Evolutionary conservation across 2,329 filamentous ascomycete species (phyloP).

Genomic region (Pyricularia grisea): DNA sequence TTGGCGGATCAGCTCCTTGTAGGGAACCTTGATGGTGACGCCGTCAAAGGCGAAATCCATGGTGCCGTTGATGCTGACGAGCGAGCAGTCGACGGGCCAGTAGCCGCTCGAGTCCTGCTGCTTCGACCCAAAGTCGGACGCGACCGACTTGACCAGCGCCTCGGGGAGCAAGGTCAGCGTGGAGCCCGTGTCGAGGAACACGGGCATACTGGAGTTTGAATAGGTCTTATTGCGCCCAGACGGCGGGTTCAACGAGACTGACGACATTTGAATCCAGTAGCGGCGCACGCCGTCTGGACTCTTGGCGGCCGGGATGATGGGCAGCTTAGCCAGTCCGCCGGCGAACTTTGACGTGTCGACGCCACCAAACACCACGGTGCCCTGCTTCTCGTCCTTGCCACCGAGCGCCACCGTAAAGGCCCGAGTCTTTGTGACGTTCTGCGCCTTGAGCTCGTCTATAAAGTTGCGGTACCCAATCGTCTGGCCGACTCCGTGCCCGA

Average conservation of each 20-base stretch:
- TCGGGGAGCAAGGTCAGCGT: constrained; percentile 59
- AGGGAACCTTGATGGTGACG: constrained; percentile 38
- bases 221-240: constrained; percentile 23
- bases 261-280: constrained; percentile 42
- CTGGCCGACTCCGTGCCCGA: constrained; percentile 52
- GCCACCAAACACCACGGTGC: constrained; percentile 60
- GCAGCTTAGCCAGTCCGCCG: constrained; percentile 49
- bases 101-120: constrained; percentile 30
- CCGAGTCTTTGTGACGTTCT: constrained; percentile 47
- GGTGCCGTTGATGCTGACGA: constrained; percentile 28
- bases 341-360: constrained; percentile 56
- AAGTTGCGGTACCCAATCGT: constrained; percentile 41
- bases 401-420: constrained; percentile 60
- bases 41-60: constrained; percentile 40
- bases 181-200: constrained; percentile 63
- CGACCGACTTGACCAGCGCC: constrained; percentile 38
- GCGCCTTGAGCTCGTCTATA: constrained; percentile 37
- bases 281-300: constrained; percentile 45
- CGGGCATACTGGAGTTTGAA: constrained; percentile 32
- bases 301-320: constrained; percentile 44
- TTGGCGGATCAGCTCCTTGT: constrained; percentile 36
- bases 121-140: constrained; percentile 35
- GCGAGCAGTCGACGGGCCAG: constrained; percentile 34
- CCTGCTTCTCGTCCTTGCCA: constrained; percentile 47
- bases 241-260: constrained; percentile 30